A percentile compares a stretch with the other conserved stretches of the same genome.
Evolutionary conservation across 75 land plant genomes (phyloP).

Genomic region (Selaginella tamariscina): DNA sequence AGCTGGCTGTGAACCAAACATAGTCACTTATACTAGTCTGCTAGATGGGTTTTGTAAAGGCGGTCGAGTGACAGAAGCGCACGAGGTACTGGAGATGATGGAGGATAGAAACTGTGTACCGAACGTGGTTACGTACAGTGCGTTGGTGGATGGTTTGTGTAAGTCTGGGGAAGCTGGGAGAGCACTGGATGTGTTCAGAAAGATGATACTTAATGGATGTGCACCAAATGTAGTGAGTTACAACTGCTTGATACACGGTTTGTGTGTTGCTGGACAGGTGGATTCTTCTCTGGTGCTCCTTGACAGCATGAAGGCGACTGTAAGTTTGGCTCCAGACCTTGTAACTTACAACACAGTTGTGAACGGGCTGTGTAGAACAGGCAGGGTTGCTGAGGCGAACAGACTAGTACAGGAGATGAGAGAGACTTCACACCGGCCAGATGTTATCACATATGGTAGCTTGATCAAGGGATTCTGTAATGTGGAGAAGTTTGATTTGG

Average conservation of each 20-base stretch:
- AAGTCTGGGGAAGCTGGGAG: neutral
- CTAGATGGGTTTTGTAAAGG: constrained; percentile 31
- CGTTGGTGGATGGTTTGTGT: constrained; percentile 21
- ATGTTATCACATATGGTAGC: constrained; percentile 5
- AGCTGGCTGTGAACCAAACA: constrained; percentile 27
- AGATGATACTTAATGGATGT: neutral
- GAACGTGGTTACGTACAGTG: constrained; percentile 25
- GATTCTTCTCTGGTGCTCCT: neutral
- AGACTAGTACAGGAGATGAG: neutral
- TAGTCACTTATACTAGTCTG: constrained; percentile 26
- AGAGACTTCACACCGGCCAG: neutral
- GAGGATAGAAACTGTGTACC: constrained; percentile 34
- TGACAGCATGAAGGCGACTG: neutral
- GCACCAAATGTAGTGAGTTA: neutral
- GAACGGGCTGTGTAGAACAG: neutral
- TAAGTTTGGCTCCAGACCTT: neutral
- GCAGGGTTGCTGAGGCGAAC: neutral
- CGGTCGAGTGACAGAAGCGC: constrained; percentile 20
- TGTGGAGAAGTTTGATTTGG: neutral
- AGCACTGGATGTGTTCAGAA: neutral
- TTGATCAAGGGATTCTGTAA: constrained; percentile 11
- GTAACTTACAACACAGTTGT: neutral
- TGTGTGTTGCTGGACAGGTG: neutral
- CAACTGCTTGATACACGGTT: neutral
- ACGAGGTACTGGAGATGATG: constrained; percentile 32